These are phyloP conservation scores for Mycena indigotica DNA, from an alignment of 768 basidiomycete species.

Conservation along the genomic window DNA sequence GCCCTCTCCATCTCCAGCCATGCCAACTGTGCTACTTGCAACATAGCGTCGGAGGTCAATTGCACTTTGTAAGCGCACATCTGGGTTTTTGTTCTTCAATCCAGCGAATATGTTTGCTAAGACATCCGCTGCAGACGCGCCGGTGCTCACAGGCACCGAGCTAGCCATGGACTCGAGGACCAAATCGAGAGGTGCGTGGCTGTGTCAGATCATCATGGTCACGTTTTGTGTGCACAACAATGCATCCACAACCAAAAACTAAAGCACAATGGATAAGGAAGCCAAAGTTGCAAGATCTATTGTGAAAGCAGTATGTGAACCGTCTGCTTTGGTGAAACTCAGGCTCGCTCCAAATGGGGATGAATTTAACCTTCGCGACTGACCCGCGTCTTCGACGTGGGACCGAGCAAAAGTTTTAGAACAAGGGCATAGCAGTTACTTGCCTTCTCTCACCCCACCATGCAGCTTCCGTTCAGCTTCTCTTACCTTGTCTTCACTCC, in stretches of 20 bases:
- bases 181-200: neutral
- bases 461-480: constrained; percentile 36
- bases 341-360: neutral
- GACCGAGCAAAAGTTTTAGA: neutral
- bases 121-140: constrained; percentile 33
- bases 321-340: too few relatives aligned
- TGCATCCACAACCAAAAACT: too few relatives aligned
- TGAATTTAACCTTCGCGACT: neutral
- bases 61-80: constrained; percentile 55
- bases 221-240: neutral
- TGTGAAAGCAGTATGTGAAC: too few relatives aligned
- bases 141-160: neutral
- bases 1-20: constrained; percentile 56
- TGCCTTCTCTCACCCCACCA: neutral
- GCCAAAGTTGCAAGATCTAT: too few relatives aligned
- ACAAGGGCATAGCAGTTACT: neutral
- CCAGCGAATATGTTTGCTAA: constrained; percentile 49
- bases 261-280: too few relatives aligned
- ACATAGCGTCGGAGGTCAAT: constrained; percentile 57
- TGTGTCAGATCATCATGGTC: neutral
- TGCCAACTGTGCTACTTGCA: constrained; percentile 53
- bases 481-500: constrained; percentile 59
- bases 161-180: neutral
- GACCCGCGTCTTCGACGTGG: neutral
- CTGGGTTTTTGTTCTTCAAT: constrained; percentile 48